Base-by-base conservation (phyloP, 1,284 basidiomycete species). In the Mycena citricolor region DNA sequence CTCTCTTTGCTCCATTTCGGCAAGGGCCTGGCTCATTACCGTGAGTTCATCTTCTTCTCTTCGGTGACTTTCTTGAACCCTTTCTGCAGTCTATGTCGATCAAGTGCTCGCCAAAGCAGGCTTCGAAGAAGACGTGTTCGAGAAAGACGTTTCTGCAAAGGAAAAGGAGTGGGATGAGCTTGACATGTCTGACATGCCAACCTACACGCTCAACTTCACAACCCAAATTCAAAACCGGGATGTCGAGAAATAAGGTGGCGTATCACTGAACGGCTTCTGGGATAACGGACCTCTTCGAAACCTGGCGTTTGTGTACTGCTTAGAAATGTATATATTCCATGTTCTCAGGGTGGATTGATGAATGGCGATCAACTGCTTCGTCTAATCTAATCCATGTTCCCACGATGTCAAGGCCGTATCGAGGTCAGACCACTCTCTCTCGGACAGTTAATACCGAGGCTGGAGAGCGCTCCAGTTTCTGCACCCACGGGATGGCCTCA, bases 1-100 rank as follows among this genome's bases (percentile, higher is more conserved):
- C 36, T 70, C 40, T 78, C 75, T 49, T 67, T 69, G 24, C 39
- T 73, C 40, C 79, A 79, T 61, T 80, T 80, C 42, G 76, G 72
- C 41, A 75, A 74, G 54, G 77, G 77, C 21, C 60, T 81, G 47
- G 59, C 68, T 22, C 67, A 67, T 25, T 76, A 74, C 54, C 54
- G 77, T 77, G 49, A 57, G 76, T 67, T 12, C 13, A 4, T 32
- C 11, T 23, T 32, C 19, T 23, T 14, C 25, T 3, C 10, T 43
- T 24, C 26, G 29, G 31, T 51, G 10, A 36, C 31, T 13, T 16
- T 8, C 19, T 21, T 23, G 11, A 25, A 4, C 29, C 14, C 20
- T 16, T 24, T 5, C 12, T 14, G 7, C 26, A 52, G 51, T 52
- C 17, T 52, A 52, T 19, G 51, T 52, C 13, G 51, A 52, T 16